Percentiles rank a stretch among this genome's conserved stretches.
Evolutionary conservation across 1,139 yeast genomes (phyloP).

Genomic region (Yueomyces sp.): DNA sequence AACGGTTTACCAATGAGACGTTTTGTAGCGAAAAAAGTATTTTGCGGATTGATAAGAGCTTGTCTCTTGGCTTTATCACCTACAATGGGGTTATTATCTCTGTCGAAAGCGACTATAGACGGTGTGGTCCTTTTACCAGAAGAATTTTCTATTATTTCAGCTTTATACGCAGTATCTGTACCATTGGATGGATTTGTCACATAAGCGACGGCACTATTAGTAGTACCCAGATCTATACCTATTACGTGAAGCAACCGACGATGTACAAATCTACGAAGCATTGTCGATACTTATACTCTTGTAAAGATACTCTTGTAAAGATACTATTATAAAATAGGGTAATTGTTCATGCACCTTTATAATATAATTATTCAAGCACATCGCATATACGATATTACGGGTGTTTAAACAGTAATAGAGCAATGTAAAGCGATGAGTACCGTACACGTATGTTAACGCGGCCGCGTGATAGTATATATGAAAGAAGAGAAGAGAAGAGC

Average conservation of each 20-base stretch:
- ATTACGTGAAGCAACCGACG: slow-evolving; percentile 29
- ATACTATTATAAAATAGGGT: no score
- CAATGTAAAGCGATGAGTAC: slow-evolving; percentile 3
- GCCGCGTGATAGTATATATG: no score
- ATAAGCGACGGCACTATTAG: slow-evolving; percentile 68
- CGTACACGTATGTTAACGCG: no score
- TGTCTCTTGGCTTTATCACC: slow-evolving; percentile 61
- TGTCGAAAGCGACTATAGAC: slow-evolving; percentile 51
- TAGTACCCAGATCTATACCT: slow-evolving; percentile 72
- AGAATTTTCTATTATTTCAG: slow-evolving; percentile 34
- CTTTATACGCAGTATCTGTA: no score
- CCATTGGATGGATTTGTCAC: slow-evolving; percentile 11
- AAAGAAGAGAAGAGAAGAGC: not conserved
- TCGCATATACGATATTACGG: slow-evolving; percentile 3
- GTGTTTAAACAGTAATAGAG: slow-evolving; percentile 1
- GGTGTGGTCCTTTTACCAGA: slow-evolving; percentile 54
- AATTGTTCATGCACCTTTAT: no score
- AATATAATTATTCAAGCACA: no score
- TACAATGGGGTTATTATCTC: slow-evolving; percentile 33
- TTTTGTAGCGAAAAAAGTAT: slow-evolving; percentile 66
- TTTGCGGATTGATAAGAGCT: slow-evolving; percentile 48
- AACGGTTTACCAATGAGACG: slow-evolving; percentile 60
- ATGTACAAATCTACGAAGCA: no score
- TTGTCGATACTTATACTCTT: no score
- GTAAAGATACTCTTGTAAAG: no score